Conservation (phyloP, 257 asterid genomes). For the Solanum phureja region DNA sequence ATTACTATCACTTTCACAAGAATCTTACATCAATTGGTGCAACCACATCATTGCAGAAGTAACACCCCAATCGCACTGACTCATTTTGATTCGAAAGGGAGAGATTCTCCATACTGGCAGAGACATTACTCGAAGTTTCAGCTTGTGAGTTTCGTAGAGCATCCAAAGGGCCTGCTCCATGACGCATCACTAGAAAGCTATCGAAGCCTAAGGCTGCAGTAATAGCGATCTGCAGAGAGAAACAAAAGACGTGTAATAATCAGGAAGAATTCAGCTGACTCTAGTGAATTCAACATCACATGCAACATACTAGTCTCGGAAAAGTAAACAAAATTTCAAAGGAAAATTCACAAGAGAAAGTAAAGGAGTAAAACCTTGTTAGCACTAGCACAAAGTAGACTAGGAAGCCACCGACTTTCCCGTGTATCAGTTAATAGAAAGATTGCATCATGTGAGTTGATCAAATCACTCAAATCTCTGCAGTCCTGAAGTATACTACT, state of each 20-base stretch:
- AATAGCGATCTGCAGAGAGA: slow-evolving; percentile 49
- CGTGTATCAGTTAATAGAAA: slow-evolving; percentile 92
- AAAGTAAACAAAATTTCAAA: neutral
- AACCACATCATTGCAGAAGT: slow-evolving; percentile 92
- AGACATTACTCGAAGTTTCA: slow-evolving; percentile 18
- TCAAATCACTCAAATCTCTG: slow-evolving; percentile 45
- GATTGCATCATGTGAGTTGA: slow-evolving; percentile 72
- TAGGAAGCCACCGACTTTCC: slow-evolving; percentile 98
- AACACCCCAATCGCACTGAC: slow-evolving; percentile 74
- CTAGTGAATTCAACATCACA: neutral
- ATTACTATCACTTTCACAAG: neutral
- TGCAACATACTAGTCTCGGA: neutral
- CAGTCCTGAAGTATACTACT: slow-evolving; percentile 62
- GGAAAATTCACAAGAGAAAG: neutral
- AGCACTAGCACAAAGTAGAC: slow-evolving; percentile 71
- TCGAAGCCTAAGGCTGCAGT: slow-evolving; percentile 95
- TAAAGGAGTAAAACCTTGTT: slow-evolving; percentile 51
- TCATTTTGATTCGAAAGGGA: slow-evolving; percentile 18
- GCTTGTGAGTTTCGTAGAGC: slow-evolving; percentile 20
- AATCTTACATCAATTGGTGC: slow-evolving; percentile 84
- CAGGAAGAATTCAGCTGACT: neutral
- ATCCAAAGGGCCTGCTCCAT: slow-evolving; percentile 74
- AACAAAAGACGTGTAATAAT: neutral
- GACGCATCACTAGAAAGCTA: slow-evolving; percentile 96
- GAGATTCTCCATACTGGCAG: slow-evolving; percentile 27